Conservation (phyloP, 768 basidiomycete genomes). For the Leccinum longicurvipes region DNA sequence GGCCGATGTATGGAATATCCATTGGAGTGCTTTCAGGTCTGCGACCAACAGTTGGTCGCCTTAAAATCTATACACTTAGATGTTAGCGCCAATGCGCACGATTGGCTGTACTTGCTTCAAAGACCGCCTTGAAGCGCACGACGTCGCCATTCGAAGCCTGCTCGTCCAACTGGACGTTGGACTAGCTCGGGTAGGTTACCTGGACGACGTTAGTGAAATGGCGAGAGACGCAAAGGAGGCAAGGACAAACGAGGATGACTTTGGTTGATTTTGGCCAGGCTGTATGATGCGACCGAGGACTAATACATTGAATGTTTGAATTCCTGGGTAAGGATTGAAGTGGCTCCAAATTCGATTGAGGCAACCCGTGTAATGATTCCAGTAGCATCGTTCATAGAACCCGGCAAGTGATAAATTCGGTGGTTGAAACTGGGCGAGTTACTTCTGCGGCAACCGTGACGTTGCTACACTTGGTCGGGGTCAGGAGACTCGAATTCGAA, state of each 20-base stretch:
- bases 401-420: not conserved
- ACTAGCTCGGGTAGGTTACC: constrained; percentile 31
- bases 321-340: not conserved
- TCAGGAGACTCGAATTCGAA: too few species aligned
- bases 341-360: not conserved
- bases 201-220: constrained; percentile 14
- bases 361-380: not conserved
- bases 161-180: constrained; percentile 24
- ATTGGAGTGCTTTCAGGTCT: constrained; percentile 44
- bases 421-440: too few species aligned
- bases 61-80: constrained; percentile 25
- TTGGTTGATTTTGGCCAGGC: constrained; percentile 17
- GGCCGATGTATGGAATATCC: constrained; percentile 40
- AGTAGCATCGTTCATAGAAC: too few species aligned
- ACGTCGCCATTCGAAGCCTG: constrained; percentile 31
- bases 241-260: constrained; percentile 21
- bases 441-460: too few species aligned
- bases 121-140: constrained; percentile 26
- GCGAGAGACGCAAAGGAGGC: not conserved
- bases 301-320: not conserved
- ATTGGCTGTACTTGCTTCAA: constrained; percentile 21
- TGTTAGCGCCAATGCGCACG: not conserved
- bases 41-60: constrained; percentile 44
- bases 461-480: too few species aligned
- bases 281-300: too few species aligned